phyloP scores from a whole-genome alignment of 495 filamentous ascomycete species.

The Tuber microsphaerosporum region DNA sequence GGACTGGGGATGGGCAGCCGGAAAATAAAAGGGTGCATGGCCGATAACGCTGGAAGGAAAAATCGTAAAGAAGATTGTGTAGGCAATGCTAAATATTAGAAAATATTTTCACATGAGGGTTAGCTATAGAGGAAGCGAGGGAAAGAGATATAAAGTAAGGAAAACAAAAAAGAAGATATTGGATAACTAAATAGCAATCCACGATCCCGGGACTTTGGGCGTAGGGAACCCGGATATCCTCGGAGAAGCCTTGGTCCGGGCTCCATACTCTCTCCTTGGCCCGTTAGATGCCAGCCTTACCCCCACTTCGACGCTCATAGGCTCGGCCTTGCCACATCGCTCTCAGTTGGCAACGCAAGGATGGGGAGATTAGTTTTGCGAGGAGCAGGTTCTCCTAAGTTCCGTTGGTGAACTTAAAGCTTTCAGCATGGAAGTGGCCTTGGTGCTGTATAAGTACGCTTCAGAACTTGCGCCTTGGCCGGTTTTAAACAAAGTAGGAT shows the following conservation, averaged over 20 bases:
- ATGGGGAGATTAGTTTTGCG: not conserved
- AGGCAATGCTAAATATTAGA: not conserved
- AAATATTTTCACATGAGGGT: not conserved
- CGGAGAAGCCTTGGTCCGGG: not conserved
- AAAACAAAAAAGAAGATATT: not conserved
- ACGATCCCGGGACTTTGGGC: not conserved
- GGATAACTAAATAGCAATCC: not conserved
- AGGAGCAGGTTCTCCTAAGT: no score
- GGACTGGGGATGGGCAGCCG: not conserved
- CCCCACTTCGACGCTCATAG: not conserved
- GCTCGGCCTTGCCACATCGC: not conserved
- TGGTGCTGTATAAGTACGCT: no score
- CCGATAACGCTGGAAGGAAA: not conserved
- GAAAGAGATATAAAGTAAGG: not conserved
- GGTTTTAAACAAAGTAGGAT: no score
- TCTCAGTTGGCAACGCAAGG: not conserved
- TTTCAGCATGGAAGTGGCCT: no score
- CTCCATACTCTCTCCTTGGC: not conserved
- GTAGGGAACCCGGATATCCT: not conserved
- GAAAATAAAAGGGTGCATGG: not conserved
- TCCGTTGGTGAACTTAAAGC: no score
- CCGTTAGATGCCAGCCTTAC: not conserved
- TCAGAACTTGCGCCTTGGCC: no score
- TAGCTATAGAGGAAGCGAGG: not conserved
- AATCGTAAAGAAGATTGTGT: not conserved